These are phyloP conservation scores for Penicillium brasilianum DNA, from an alignment of 2,329 filamentous ascomycete genomes.

Conservation along the genomic window DNA sequence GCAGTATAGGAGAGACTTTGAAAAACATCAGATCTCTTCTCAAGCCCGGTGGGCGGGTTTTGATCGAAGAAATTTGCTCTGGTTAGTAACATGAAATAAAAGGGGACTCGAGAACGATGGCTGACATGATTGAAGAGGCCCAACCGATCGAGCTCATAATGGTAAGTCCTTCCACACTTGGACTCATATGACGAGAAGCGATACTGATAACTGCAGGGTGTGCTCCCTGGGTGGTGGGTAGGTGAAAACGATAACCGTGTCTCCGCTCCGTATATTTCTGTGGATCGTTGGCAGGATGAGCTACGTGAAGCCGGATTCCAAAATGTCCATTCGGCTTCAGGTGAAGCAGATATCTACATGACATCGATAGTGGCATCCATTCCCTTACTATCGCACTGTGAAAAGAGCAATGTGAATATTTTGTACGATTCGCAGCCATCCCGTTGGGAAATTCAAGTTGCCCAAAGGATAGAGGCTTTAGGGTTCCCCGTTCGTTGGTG, in stretches of 20 bases:
- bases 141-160: constrained; percentile 4
- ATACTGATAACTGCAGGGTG: background rate
- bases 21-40: constrained; percentile 3
- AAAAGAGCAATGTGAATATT: background rate
- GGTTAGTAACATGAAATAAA: background rate
- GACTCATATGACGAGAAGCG: background rate
- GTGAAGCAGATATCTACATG: constrained; percentile 6
- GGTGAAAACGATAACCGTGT: constrained; percentile 5
- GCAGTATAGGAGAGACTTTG: constrained; percentile 4
- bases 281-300: background rate
- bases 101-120: background rate
- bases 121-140: background rate
- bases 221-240: constrained; percentile 10
- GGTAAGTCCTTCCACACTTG: background rate
- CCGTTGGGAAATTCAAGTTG: constrained; percentile 10
- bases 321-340: background rate
- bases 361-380: constrained; percentile 4
- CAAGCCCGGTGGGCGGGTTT: constrained; percentile 2
- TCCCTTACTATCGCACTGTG: background rate
- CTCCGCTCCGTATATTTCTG: constrained; percentile 1
- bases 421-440: background rate
- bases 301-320: constrained; percentile 1
- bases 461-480: background rate
- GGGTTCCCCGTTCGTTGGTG: constrained; percentile 12
- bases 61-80: constrained; percentile 9